These are phyloP conservation scores for Penicillium manginii DNA, from an alignment of 495 filamentous ascomycete genomes.

Conservation along the genomic window DNA sequence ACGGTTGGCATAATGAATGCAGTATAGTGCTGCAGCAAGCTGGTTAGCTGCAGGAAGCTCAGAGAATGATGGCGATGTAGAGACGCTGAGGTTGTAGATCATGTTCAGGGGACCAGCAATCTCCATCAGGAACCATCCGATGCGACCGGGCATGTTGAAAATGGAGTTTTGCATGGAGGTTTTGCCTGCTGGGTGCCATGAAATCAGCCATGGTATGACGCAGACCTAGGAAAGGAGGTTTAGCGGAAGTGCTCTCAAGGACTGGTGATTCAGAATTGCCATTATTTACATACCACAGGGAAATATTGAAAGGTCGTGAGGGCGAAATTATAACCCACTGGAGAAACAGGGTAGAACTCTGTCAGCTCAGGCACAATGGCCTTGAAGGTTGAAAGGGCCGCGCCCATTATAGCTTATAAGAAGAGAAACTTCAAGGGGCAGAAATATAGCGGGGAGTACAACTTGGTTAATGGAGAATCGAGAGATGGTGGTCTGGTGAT, in stretches of 20 bases:
- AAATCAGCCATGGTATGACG: slow-evolving; percentile 63
- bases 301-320: slow-evolving; percentile 56
- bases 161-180: slow-evolving; percentile 68
- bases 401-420: slow-evolving; percentile 29
- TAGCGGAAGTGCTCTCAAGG: neutral
- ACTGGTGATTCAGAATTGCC: neutral
- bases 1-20: slow-evolving; percentile 87
- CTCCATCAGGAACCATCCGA: slow-evolving; percentile 90
- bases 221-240: slow-evolving; percentile 46
- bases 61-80: slow-evolving; percentile 31
- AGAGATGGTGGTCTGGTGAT: slow-evolving; percentile 10
- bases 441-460: slow-evolving; percentile 3
- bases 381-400: slow-evolving; percentile 24
- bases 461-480: slow-evolving; percentile 12
- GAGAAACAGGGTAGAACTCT: slow-evolving; percentile 55
- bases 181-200: slow-evolving; percentile 79
- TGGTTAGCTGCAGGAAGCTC: slow-evolving; percentile 37
- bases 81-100: slow-evolving; percentile 74
- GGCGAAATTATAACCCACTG: slow-evolving; percentile 51
- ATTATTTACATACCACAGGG: slow-evolving; percentile 40
- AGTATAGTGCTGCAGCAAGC: slow-evolving; percentile 38
- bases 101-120: slow-evolving; percentile 73
- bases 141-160: slow-evolving; percentile 86
- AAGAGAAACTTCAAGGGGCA: slow-evolving; percentile 4
- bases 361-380: slow-evolving; percentile 23